Conservation (phyloP, 768 basidiomycete species). For the Suillus cothurnatus region DNA sequence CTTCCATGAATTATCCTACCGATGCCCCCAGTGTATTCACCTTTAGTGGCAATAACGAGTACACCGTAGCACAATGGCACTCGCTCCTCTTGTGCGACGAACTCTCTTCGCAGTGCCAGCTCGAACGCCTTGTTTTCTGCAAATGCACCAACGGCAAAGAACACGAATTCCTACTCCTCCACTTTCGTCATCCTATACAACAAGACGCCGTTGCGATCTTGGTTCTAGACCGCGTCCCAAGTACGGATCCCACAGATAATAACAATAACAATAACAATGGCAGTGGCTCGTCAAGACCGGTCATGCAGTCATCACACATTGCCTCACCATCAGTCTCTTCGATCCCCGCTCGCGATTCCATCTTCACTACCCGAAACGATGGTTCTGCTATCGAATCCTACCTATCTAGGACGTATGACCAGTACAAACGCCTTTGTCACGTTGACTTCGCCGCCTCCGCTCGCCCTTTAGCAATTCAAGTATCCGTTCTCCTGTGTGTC, state of each 20-base stretch:
- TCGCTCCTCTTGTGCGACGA: not conserved
- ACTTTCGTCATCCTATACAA: not conserved
- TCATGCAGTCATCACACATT: not conserved
- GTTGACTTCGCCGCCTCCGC: not conserved
- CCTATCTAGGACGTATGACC: not conserved
- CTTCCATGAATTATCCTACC: not conserved
- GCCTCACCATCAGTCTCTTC: not conserved
- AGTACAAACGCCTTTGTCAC: not conserved
- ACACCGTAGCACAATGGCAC: not conserved
- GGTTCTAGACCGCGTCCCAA: not conserved
- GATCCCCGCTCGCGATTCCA: not conserved
- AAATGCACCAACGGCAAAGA: not conserved
- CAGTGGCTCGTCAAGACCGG: not conserved
- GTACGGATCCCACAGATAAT: not conserved
- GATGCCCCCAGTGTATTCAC: not conserved
- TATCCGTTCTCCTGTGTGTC: not conserved
- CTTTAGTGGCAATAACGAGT: not conserved
- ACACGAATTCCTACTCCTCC: not conserved
- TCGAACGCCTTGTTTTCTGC: not conserved
- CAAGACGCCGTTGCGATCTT: not conserved
- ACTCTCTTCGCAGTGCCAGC: not conserved
- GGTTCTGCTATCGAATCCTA: not conserved
- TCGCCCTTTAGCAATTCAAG: not conserved
- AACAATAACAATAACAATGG: no score
- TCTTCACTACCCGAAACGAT: not conserved